Conservation (phyloP, 305 asterid genomes). For the Nicotiana rustica region DNA sequence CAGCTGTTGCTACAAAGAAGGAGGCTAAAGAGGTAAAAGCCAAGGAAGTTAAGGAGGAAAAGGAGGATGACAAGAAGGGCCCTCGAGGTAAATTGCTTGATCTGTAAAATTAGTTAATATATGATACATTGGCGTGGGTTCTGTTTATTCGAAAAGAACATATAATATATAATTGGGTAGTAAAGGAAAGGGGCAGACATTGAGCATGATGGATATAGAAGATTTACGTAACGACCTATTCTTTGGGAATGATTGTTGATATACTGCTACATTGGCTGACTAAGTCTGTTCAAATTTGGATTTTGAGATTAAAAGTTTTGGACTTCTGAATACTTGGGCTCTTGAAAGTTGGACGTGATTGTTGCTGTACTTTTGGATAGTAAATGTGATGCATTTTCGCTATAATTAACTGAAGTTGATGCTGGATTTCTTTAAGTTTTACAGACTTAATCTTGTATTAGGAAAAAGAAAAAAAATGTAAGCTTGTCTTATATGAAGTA, state of each 20-base stretch:
- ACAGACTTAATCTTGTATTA: background rate
- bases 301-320: background rate
- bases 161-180: background rate
- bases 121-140: background rate
- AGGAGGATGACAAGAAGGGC: slow-evolving; percentile 49
- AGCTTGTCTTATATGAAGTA: background rate
- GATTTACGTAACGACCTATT: background rate
- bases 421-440: background rate
- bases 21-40: slow-evolving; percentile 27
- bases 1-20: slow-evolving; percentile 29
- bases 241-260: background rate
- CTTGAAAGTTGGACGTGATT: background rate
- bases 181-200: background rate
- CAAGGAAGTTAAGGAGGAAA: slow-evolving; percentile 43
- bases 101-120: background rate
- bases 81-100: slow-evolving; percentile 52
- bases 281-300: background rate
- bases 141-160: background rate
- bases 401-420: background rate
- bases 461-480: background rate
- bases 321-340: background rate
- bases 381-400: background rate
- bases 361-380: background rate
- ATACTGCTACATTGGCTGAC: slow-evolving; percentile 6
- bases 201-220: background rate